These are phyloP conservation scores for Bipolaris cookei DNA, from an alignment of 2,329 filamentous ascomycete genomes.

Conservation along the genomic window DNA sequence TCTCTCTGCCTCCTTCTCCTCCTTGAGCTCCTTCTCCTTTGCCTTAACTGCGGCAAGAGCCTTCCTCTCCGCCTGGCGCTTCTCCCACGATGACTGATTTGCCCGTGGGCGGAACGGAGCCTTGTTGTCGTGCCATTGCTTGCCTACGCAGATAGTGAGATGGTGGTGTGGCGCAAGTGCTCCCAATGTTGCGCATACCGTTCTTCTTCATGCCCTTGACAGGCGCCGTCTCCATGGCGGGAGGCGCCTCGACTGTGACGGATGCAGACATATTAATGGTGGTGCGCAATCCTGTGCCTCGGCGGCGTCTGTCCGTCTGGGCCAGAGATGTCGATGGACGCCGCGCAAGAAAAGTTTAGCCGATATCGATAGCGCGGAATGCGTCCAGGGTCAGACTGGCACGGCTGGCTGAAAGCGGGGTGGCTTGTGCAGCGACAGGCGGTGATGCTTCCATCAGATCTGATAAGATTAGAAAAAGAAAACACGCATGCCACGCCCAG, in stretches of 20 bases:
- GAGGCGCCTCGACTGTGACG: conserved; percentile 51
- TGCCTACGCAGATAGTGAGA: conserved; percentile 65
- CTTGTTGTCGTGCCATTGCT: conserved; percentile 88
- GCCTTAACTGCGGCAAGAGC: conserved; percentile 80
- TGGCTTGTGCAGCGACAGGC: conserved; percentile 15
- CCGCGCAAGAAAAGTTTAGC: conserved; percentile 34
- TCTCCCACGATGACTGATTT: conserved; percentile 79
- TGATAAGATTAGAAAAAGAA: conserved; percentile 28
- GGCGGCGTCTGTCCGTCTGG: conserved; percentile 5
- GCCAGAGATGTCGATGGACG: conserved; percentile 25
- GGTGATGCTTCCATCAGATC: conserved; percentile 32
- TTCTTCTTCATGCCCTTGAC: conserved; percentile 77
- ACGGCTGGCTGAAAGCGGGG: conserved; percentile 15
- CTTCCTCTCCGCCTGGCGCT: conserved; percentile 73
- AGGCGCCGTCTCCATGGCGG: conserved; percentile 45
- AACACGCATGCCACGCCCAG: neutral
- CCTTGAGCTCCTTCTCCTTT: conserved; percentile 90
- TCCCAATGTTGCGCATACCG: conserved; percentile 59
- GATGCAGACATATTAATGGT: conserved; percentile 39
- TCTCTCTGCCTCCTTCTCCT: conserved; percentile 89
- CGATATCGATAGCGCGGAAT: conserved; percentile 30
- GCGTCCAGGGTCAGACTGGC: conserved; percentile 6
- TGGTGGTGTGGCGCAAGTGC: conserved; percentile 7
- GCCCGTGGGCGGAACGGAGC: conserved; percentile 83
- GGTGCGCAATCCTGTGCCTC: conserved; percentile 16